Conservation (phyloP, 2,329 filamentous ascomycete genomes). For the Diaporthe longicolla region DNA sequence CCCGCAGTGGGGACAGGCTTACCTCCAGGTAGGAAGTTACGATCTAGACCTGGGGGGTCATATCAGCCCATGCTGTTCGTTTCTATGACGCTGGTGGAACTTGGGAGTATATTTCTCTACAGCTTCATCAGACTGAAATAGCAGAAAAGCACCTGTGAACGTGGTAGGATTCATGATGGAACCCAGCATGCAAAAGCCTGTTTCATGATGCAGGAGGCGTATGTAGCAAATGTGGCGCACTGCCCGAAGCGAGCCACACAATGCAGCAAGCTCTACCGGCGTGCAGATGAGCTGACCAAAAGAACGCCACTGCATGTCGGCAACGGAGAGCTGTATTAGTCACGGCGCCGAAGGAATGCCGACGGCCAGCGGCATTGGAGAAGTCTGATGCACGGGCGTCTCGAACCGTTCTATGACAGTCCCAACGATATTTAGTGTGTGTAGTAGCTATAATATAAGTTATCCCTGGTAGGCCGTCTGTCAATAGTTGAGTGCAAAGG, state of each 20-base stretch:
- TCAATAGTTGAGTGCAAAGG: neutral
- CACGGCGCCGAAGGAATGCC: slow-evolving; percentile 24
- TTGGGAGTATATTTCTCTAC: neutral
- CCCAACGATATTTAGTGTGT: neutral
- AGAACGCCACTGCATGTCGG: slow-evolving; percentile 29
- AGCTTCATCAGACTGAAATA: neutral
- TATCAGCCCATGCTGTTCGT: neutral
- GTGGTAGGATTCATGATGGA: neutral
- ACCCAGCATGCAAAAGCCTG: slow-evolving; percentile 10
- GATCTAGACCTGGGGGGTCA: neutral
- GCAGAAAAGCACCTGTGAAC: neutral
- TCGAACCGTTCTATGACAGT: neutral
- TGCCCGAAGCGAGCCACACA: slow-evolving; percentile 23
- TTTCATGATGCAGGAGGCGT: slow-evolving; percentile 1
- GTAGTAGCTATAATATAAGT: neutral
- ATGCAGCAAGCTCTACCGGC: slow-evolving; percentile 1
- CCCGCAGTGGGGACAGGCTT: neutral
- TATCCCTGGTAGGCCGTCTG: neutral
- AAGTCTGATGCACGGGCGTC: slow-evolving; percentile 14
- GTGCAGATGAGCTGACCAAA: slow-evolving; percentile 15
- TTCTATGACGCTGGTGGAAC: neutral
- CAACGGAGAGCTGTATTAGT: neutral
- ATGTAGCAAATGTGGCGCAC: slow-evolving; percentile 6
- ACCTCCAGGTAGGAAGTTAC: neutral
- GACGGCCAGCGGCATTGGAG: neutral